A percentile compares a stretch with the other conserved stretches of the same genome.
Conservation (phyloP, 306 rosid genomes). For the Cucumis melo region DNA sequence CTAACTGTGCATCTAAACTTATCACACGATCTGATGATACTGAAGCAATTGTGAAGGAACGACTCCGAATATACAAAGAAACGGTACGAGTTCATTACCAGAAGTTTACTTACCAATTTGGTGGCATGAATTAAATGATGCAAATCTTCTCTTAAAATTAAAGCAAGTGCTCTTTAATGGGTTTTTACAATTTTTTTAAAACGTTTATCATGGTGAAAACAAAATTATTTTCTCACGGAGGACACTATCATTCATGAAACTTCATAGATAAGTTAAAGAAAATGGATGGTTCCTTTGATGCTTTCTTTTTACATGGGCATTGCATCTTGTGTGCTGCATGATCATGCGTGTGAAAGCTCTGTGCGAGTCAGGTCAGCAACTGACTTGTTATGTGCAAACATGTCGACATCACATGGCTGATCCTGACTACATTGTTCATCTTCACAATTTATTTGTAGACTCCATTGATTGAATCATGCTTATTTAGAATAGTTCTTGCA, state of each 20-base stretch:
- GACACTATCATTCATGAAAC: background rate
- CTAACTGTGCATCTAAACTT: slow-evolving; percentile 35
- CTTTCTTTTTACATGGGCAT: background rate
- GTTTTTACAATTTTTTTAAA: background rate
- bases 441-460: background rate
- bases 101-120: background rate
- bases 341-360: background rate
- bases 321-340: background rate
- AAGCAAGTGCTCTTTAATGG: background rate
- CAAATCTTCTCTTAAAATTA: background rate
- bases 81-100: slow-evolving; percentile 14
- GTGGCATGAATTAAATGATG: background rate
- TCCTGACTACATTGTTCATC: background rate
- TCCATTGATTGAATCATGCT: background rate
- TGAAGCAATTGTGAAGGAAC: slow-evolving; percentile 32
- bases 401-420: background rate
- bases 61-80: slow-evolving; percentile 30
- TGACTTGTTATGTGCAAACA: background rate
- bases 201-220: background rate
- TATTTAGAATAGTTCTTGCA: slow-evolving; percentile 11
- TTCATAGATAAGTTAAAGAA: background rate
- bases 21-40: slow-evolving; percentile 31
- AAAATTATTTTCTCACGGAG: background rate
- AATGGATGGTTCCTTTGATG: background rate
- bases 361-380: too few species aligned